A percentile compares a stretch with the other conserved stretches of the same genome.
Conservation (phyloP, 1,284 basidiomycete genomes). For the Rhizopogon parksii region DNA sequence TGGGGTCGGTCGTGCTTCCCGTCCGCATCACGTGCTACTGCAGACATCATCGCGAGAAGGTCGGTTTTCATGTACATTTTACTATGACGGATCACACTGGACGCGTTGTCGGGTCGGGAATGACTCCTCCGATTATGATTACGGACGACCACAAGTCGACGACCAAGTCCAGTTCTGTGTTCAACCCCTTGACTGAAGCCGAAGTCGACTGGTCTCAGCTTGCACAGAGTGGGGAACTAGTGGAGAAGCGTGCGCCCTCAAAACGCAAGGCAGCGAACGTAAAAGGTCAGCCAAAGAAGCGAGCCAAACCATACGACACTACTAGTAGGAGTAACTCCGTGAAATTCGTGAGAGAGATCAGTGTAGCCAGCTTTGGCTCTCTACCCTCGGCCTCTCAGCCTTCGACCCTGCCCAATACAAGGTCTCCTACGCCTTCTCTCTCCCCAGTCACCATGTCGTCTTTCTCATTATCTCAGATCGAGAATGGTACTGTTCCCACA, state of each 20-base stretch:
- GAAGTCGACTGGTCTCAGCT: slow-evolving; percentile 43
- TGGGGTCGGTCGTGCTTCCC: slow-evolving; percentile 84
- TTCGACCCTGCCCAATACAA: slow-evolving; percentile 36
- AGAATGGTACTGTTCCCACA: not conserved
- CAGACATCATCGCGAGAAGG: slow-evolving; percentile 95
- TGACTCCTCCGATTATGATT: slow-evolving; percentile 93
- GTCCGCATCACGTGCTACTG: slow-evolving; percentile 98
- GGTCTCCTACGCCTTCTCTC: slow-evolving; percentile 43
- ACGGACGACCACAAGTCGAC: slow-evolving; percentile 97
- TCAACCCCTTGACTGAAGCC: slow-evolving; percentile 20
- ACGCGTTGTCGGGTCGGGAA: slow-evolving; percentile 76
- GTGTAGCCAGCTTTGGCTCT: slow-evolving; percentile 45
- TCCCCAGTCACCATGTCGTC: slow-evolving; percentile 15
- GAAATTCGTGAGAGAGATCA: slow-evolving; percentile 42
- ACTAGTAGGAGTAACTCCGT: slow-evolving; percentile 35
- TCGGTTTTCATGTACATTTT: slow-evolving; percentile 92
- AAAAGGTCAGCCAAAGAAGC: slow-evolving; percentile 32
- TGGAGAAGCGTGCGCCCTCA: slow-evolving; percentile 32
- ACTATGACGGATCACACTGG: slow-evolving; percentile 80
- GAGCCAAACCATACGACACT: slow-evolving; percentile 56
- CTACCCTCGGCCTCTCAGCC: slow-evolving; percentile 30
- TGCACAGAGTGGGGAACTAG: slow-evolving; percentile 16
- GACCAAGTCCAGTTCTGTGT: slow-evolving; percentile 26
- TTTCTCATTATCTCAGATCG: slow-evolving; percentile 9
- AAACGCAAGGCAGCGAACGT: slow-evolving; percentile 37